Conservation (phyloP, 768 basidiomycete species). For the Sporobolomyces pararoseus region DNA sequence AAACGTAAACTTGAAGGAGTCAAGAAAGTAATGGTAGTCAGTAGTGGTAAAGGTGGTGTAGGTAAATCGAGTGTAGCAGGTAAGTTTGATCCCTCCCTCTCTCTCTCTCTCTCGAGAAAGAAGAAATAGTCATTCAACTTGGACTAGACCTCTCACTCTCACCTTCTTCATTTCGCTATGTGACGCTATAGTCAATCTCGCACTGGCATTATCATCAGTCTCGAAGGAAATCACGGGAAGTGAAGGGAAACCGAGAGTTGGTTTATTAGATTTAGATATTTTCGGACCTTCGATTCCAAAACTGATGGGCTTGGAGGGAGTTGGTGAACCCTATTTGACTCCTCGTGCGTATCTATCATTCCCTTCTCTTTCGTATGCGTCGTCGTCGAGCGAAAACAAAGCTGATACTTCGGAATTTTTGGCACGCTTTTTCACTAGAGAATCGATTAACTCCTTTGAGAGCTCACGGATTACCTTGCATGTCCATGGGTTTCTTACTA, state of each 20-base stretch:
- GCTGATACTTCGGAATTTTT: too few relatives aligned
- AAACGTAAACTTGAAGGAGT: slow-evolving; percentile 59
- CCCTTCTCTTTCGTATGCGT: neutral
- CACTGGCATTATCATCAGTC: slow-evolving; percentile 63
- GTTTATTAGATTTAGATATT: slow-evolving; percentile 88
- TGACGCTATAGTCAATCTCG: slow-evolving; percentile 65
- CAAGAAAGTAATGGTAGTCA: slow-evolving; percentile 73
- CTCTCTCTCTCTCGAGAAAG: neutral
- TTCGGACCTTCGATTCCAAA: slow-evolving; percentile 93
- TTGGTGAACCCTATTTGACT: slow-evolving; percentile 74
- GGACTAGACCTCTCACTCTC: slow-evolving; percentile 46
- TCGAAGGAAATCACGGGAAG: slow-evolving; percentile 38
- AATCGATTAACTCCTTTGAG: slow-evolving; percentile 75
- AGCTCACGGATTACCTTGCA: slow-evolving; percentile 85
- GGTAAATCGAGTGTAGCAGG: slow-evolving; percentile 92
- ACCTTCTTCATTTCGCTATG: neutral
- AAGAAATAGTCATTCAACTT: slow-evolving; percentile 59
- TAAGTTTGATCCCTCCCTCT: slow-evolving; percentile 49
- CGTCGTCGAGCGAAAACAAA: too few relatives aligned
- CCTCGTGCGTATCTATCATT: slow-evolving; percentile 53
- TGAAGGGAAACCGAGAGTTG: slow-evolving; percentile 60
- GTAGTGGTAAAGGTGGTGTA: slow-evolving; percentile 92
- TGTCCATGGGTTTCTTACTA: slow-evolving; percentile 96
- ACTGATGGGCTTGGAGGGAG: slow-evolving; percentile 77
- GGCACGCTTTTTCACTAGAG: slow-evolving; percentile 53